These are phyloP conservation scores for Podosphaera leucotricha DNA, from an alignment of 2,329 filamentous ascomycete genomes.

Conservation along the genomic window DNA sequence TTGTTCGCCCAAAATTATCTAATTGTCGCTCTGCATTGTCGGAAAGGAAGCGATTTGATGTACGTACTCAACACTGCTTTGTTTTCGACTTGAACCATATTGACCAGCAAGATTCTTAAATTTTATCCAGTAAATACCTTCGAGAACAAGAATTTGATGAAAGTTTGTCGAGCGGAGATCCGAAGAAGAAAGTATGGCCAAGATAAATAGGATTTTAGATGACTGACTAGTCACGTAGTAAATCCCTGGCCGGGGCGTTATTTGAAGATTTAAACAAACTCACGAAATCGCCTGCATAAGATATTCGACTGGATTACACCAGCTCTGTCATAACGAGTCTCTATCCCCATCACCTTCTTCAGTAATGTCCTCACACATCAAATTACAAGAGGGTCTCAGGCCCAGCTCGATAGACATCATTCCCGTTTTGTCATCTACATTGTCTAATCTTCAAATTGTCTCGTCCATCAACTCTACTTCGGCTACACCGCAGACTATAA, in stretches of 20 bases:
- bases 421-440: constrained; percentile 55
- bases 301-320: constrained; percentile 1
- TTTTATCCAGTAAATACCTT: neutral
- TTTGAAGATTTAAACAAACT: constrained; percentile 1
- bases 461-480: constrained; percentile 16
- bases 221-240: neutral
- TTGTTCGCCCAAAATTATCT: neutral
- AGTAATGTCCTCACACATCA: constrained; percentile 12
- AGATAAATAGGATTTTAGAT: neutral
- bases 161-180: neutral
- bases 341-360: constrained; percentile 1
- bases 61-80: constrained; percentile 42
- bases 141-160: neutral
- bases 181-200: neutral
- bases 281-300: neutral
- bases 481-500: constrained; percentile 17
- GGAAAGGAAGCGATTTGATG: neutral
- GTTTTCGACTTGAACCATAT: constrained; percentile 43
- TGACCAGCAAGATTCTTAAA: constrained; percentile 13
- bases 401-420: constrained; percentile 71
- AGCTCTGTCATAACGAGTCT: constrained; percentile 5
- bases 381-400: constrained; percentile 37
- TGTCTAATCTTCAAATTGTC: constrained; percentile 42
- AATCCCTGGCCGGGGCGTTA: neutral
- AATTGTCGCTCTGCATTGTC: neutral